Conservation (phyloP, 208 protist genomes). For the Perkinsela sp. region DNA sequence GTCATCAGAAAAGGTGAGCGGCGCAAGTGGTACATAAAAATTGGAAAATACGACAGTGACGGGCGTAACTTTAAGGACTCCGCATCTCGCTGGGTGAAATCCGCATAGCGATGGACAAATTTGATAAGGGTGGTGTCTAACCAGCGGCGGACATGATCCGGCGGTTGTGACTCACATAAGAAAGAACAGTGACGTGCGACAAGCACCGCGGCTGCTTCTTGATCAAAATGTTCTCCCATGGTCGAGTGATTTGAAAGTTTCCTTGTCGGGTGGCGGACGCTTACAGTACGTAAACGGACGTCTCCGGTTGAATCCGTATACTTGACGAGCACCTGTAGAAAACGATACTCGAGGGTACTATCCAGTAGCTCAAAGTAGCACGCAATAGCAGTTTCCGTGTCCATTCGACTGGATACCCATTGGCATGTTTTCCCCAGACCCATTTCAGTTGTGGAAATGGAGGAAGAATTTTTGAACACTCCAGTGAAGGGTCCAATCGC, state of each 20-base stretch:
- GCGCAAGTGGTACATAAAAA: slow-evolving; percentile 96
- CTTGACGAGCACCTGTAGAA: slow-evolving; percentile 73
- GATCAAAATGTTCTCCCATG: slow-evolving; percentile 72
- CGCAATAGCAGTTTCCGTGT: slow-evolving; percentile 68
- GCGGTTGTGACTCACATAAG: slow-evolving; percentile 77
- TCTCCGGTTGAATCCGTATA: slow-evolving; percentile 68
- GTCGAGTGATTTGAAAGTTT: slow-evolving; percentile 20
- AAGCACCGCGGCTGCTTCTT: slow-evolving; percentile 84
- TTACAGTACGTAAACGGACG: slow-evolving; percentile 55
- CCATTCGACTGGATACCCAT: slow-evolving; percentile 81
- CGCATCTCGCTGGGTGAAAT: slow-evolving; percentile 67
- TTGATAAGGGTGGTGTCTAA: slow-evolving; percentile 90
- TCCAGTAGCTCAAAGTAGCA: slow-evolving; percentile 74
- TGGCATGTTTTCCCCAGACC: slow-evolving; percentile 83
- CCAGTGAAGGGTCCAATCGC: slow-evolving; percentile 67
- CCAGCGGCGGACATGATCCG: slow-evolving; percentile 91
- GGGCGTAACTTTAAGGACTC: slow-evolving; percentile 49
- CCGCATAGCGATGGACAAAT: slow-evolving; percentile 77
- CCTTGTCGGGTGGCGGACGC: slow-evolving; percentile 18
- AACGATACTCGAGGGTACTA: slow-evolving; percentile 11
- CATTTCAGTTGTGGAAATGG: slow-evolving; percentile 56
- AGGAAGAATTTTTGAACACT: slow-evolving; percentile 64
- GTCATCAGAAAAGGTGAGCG: slow-evolving; percentile 82
- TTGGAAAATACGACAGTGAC: slow-evolving; percentile 84
- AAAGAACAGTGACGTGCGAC: slow-evolving; percentile 82